Evolutionary conservation across 1,284 basidiomycete genomes (phyloP), one percentile per base, ranked within the genome.

Genomic region (Inonotus hispidus): DNA sequence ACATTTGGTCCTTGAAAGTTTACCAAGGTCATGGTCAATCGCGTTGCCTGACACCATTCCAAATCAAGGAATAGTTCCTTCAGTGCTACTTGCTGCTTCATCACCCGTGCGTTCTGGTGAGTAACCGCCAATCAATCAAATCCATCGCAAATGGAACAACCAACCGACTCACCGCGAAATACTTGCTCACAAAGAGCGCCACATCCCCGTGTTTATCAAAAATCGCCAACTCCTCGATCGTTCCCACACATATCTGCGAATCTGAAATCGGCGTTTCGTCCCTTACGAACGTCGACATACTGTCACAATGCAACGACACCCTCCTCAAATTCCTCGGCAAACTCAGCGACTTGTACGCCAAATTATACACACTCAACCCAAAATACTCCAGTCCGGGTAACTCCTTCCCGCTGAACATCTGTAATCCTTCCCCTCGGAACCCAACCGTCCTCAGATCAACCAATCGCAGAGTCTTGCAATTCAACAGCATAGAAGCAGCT

Each of bases 291-390:
- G 50, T 52, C 50, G 50, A 56, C 39, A 43, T 55, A 21, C 53
- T 39, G 16, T 55, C 35, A 43, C 53, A 55, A 39, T 55, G 39
- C 43, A 45, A 46, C 5, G 39, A 46, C 43, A 45, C 41, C 25
- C 43, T 35, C 19, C 45, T 29, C 55, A 46, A 27, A 47, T 56
- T 43, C 55, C 19, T 25, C 53, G 39, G 53, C 21, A 55, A 11
- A 10, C 41, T 55, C 39, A 52, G 8, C 25, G 35, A n/a, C 41
- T 43, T 56, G 41, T 56, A 45, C 54, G 54, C 54, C 23, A 56
- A 21, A 46, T 56, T 56, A 45, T 45, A 56, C 25, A 56, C 54
- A 32, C 54, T 56, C 39, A 56, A 11, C 3, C 54, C 54, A 35
- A 56, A 56, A 14, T 39, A 32, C 16, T 56, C 54, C 5, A 56